phyloP scores from a whole-genome alignment of 78 protist species.

The Dictyostelium citrinum region DNA sequence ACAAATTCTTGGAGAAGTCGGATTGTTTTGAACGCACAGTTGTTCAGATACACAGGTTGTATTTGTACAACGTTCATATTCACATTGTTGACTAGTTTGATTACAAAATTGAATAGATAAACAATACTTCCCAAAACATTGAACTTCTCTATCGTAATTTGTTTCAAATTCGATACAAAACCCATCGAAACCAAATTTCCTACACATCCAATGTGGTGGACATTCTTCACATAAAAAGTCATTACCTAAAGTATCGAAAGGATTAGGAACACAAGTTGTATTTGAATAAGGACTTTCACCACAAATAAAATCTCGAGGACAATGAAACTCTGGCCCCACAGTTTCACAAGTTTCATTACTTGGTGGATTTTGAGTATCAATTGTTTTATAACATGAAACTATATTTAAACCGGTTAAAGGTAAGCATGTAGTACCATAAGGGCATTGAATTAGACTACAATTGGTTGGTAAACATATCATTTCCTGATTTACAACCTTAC shows the following conservation, averaged over 20 bases:
- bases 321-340: background rate
- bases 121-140: slow-evolving; percentile 20
- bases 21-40: slow-evolving; percentile 7
- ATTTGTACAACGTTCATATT: background rate
- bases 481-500: background rate
- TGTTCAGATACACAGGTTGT: background rate
- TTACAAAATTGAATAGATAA: slow-evolving; percentile 28
- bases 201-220: slow-evolving; percentile 14
- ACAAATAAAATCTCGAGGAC: slow-evolving; percentile 30
- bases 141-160: background rate
- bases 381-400: background rate
- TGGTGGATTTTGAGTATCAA: background rate
- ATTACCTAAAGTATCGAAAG: background rate
- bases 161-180: slow-evolving; percentile 16
- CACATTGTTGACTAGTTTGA: background rate
- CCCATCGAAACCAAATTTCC: slow-evolving; percentile 41
- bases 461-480: slow-evolving; percentile 1
- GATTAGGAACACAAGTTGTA: slow-evolving; percentile 22
- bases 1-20: slow-evolving; percentile 26
- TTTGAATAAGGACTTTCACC: slow-evolving; percentile 23
- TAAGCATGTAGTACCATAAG: background rate
- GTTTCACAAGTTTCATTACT: background rate
- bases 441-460: background rate
- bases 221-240: background rate
- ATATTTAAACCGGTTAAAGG: background rate